Conservation (phyloP, 2,329 filamentous ascomycete genomes). For the Lizonia empirigonia region DNA sequence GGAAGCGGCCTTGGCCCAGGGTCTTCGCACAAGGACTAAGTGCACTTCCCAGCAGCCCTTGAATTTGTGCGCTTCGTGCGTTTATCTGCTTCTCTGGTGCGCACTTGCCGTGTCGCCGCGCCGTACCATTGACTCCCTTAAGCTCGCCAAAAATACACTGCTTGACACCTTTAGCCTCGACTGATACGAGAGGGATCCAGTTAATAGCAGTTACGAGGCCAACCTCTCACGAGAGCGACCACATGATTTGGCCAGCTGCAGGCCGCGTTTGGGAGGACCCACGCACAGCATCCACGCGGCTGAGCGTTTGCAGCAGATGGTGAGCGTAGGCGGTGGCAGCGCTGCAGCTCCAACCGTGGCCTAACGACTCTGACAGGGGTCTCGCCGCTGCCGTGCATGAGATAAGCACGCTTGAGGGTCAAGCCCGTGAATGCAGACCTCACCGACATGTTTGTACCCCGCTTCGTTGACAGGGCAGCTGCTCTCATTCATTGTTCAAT, state of each 20-base stretch:
- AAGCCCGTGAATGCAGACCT: slow-evolving; percentile 23
- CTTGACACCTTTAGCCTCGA: slow-evolving; percentile 27
- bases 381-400: slow-evolving; percentile 25
- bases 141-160: slow-evolving; percentile 18
- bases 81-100: slow-evolving; percentile 14
- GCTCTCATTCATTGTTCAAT: slow-evolving; percentile 4
- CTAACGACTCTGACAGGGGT: slow-evolving; percentile 22
- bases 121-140: background rate
- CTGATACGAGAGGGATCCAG: slow-evolving; percentile 29
- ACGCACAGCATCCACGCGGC: slow-evolving; percentile 30
- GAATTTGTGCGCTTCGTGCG: slow-evolving; percentile 6
- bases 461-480: slow-evolving; percentile 18
- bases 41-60: background rate
- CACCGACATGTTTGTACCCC: slow-evolving; percentile 38
- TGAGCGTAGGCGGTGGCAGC: slow-evolving; percentile 25
- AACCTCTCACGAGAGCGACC: slow-evolving; percentile 6
- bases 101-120: slow-evolving; percentile 8
- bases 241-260: slow-evolving; percentile 21
- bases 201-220: slow-evolving; percentile 27
- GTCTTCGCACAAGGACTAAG: slow-evolving; percentile 3
- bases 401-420: slow-evolving; percentile 30
- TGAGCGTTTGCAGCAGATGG: slow-evolving; percentile 39
- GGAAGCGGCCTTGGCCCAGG: slow-evolving; percentile 22
- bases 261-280: slow-evolving; percentile 17
- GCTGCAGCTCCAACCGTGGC: slow-evolving; percentile 19